Base-by-base conservation (phyloP, 768 basidiomycete genomes). In the Lentinula raphanica region DNA sequence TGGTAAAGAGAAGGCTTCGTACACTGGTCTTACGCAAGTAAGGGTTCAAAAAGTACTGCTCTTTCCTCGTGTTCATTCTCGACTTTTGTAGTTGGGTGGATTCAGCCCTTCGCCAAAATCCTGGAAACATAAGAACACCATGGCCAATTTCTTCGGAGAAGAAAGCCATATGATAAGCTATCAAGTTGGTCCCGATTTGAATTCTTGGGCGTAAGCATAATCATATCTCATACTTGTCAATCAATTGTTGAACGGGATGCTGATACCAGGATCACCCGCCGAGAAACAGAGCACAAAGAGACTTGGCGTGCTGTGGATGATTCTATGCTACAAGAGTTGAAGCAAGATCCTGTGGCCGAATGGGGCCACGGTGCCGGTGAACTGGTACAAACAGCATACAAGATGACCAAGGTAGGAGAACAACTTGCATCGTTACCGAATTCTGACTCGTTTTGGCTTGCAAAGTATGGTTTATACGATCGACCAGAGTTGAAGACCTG, bases 381-480 rank as follows among this genome's bases (percentile, higher is more conserved):
- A 51, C 55, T 68, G 40, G 44, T 65, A 39, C 58, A 58, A 31
- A 60, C 58, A 12, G 55, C 58, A 9, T 15, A 59, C 32, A 62
- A 58, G 12, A 51, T 66, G 19, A 48, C 58, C 51, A 66, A 66
- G 54, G 65, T 65, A 49, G 12, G 57, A n/a, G n/a, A n/a, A 48
- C 29, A 49, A 40, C 8, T 48, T 46, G 35, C 50, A 19, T 7
- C 7, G 23, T 27, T 6, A 15, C 38, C 17, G 39, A 49, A 35
- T n/a, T 21, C 58, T 59, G n/a, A 59, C 25, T 55, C 32, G 23
- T 13, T 2, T n/a, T n/a, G n/a, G n/a, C 28, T 40, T 25, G 17
- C 4, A 8, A 19, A 77, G 75, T 77, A 70, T 59, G 78, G 76
- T 5, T 56, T 78, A 50, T 79, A 79, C 60, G 76, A 77, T 60